These are phyloP conservation scores for Clonostachys chloroleuca DNA, from an alignment of 2,329 filamentous ascomycete genomes.

Conservation along the genomic window DNA sequence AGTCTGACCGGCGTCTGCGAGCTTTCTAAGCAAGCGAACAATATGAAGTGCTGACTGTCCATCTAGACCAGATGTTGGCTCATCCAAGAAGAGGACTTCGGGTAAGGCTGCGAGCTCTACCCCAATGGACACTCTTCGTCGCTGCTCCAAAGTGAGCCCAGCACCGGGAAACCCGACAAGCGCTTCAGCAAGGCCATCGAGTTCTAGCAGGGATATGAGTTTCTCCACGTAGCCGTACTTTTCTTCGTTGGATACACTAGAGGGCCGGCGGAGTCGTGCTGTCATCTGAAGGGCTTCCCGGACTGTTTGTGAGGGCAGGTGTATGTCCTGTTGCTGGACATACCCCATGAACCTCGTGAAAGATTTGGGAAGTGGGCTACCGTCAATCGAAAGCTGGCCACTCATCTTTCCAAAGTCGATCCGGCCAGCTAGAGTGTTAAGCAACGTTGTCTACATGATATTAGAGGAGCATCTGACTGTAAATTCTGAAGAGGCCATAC, in stretches of 20 bases:
- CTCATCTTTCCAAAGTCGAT: no score
- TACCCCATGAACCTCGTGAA: conserved; percentile 60
- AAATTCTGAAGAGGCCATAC: no score
- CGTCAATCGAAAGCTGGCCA: no score
- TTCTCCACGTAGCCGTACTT: no score
- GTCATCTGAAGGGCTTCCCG: conserved; percentile 73
- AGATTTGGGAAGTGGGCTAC: no score
- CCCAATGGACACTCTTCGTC: conserved; percentile 65
- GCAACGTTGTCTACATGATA: no score
- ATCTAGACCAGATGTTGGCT: conserved; percentile 51
- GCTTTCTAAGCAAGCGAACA: conserved; percentile 30
- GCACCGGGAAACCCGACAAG: conserved; percentile 13
- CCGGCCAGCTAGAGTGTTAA: no score
- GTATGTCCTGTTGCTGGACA: conserved; percentile 77
- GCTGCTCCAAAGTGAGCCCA: conserved; percentile 1
- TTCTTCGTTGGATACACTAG: background rate
- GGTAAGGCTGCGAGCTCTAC: conserved; percentile 69
- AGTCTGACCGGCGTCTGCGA: conserved; percentile 58
- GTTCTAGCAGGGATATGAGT: no score
- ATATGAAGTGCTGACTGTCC: conserved; percentile 27
- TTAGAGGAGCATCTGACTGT: no score
- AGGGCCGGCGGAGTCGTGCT: conserved; percentile 58
- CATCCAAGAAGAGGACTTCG: conserved; percentile 62
- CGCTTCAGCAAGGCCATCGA: conserved; percentile 25
- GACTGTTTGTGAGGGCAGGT: conserved; percentile 68